These are phyloP conservation scores for Prunus fruticosa DNA, from an alignment of 306 rosid genomes.

Conservation along the genomic window DNA sequence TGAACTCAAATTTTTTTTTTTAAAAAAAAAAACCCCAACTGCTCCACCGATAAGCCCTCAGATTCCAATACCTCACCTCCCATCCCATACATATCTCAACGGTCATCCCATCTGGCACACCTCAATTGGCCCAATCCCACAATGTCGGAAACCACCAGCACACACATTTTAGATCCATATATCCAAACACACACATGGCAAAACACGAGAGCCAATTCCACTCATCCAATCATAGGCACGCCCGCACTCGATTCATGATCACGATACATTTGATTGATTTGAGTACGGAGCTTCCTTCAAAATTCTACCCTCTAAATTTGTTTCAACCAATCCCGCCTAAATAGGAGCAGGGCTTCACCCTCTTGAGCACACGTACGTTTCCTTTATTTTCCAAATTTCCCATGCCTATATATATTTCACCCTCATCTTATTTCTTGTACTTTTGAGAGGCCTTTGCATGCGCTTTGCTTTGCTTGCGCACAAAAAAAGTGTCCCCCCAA, in stretches of 20 bases:
- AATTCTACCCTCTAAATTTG: conserved; percentile 2
- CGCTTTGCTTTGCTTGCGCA: not conserved
- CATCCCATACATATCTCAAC: not conserved
- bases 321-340: conserved; percentile 16
- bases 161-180: not conserved
- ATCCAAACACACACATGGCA: not conserved
- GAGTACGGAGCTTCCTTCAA: no score
- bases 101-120: not conserved
- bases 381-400: not conserved
- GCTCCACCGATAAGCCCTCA: not conserved
- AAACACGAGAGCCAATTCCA: not conserved
- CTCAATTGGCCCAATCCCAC: not conserved
- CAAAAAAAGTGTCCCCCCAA: not conserved
- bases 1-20: not conserved
- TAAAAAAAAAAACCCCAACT: not conserved
- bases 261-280: no score
- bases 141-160: not conserved
- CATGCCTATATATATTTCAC: not conserved
- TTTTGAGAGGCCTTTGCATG: conserved; percentile 6
- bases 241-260: not conserved
- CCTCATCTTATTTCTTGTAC: conserved; percentile 6
- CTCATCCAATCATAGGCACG: not conserved
- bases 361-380: not conserved
- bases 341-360: conserved; percentile 1
- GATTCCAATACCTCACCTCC: not conserved